Base-by-base conservation (phyloP, 2,329 filamentous ascomycete species). In the Aspergillus fischeri region DNA sequence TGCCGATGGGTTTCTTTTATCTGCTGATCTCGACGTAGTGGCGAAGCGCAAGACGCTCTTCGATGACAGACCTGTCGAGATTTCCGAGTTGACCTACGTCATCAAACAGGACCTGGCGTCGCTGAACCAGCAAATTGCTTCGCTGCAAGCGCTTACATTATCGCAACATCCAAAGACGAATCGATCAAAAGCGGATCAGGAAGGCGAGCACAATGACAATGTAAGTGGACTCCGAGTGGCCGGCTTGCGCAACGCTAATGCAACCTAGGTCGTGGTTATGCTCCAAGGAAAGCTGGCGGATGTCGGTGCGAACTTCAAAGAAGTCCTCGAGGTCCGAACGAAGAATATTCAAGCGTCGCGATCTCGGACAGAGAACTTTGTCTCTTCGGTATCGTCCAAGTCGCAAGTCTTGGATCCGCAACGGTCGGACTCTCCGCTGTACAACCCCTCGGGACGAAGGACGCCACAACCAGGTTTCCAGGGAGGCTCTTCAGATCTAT, bases 171-270 rank as follows among this genome's bases (percentile, higher is more conserved):
- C 90, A 20, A 82, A 81, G 63, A 73, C 74, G 4, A 77, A 74
- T 59, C 76, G 77, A 44, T 73, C 74, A 51, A 76, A 73, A 63
- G 73, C 73, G 20, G 83, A 86, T 60, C 92, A 97, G 71, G 91
- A 96, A 75, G 92, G 92, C 65, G 92, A 97, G 72, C 95, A 99
- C 78, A 96, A 96, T 80, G 96, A 96, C 77, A 97, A 97, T 70
- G 94, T 79, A 67, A 32, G 76, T 72, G 21, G 6, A 58, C 28
- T 1, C 11, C 11, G 7, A n/a, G 49, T 4, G 14, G 24, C 10
- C 61, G 47, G 42, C 54, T 24, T 55, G 61, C 47, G 38, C 7
- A 28, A 52, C 14, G 47, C 64, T 70, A 61, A 71, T 51, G 28
- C 20, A 1, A 42, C 27, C 7, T 48, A 78, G 77, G 77, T 97